These are phyloP conservation scores for Themeda triandra DNA, from an alignment of 176 grass and related monocot genomes.

Conservation along the genomic window DNA sequence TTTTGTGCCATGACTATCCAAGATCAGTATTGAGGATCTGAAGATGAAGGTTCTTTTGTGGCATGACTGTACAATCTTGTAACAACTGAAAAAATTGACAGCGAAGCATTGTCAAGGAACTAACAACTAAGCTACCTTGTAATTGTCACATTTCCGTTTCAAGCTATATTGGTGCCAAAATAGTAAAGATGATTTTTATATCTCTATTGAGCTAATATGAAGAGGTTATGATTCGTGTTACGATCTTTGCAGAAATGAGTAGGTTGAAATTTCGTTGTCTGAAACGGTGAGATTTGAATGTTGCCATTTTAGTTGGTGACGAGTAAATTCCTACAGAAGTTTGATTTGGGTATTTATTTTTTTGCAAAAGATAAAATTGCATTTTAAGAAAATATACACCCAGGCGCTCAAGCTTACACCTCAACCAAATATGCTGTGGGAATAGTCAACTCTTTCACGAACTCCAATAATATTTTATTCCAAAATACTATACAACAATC, in stretches of 20 bases:
- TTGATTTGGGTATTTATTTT: background rate
- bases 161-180: background rate
- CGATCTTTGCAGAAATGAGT: background rate
- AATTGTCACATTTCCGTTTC: background rate
- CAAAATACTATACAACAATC: background rate
- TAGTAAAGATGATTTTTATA: background rate
- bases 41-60: no score
- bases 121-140: background rate
- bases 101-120: background rate
- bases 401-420: background rate
- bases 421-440: background rate
- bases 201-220: background rate
- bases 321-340: background rate
- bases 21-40: no score
- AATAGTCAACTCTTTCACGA: background rate
- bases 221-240: background rate
- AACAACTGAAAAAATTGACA: background rate
- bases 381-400: background rate
- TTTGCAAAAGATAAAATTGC: background rate
- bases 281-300: background rate
- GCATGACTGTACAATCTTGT: background rate
- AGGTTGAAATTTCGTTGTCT: background rate
- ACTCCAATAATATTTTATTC: background rate
- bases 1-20: no score
- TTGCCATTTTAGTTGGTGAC: background rate